A percentile compares a stretch with the other conserved stretches of the same genome.
phyloP scores from a whole-genome alignment of 108 stramenopile genomes.

The Schizochytrium sp. region DNA sequence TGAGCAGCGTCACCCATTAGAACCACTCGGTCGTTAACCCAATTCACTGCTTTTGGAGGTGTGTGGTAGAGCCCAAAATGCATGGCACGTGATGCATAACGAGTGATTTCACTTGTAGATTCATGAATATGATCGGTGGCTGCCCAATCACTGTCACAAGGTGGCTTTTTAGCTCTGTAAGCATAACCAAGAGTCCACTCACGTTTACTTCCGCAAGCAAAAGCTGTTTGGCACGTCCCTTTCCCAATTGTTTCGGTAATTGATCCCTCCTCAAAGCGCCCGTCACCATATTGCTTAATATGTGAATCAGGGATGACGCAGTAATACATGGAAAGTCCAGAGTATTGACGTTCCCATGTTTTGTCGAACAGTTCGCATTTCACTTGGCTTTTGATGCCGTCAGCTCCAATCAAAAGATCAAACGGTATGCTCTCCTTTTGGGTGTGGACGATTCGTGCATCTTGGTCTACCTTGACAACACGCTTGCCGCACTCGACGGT shows the following conservation, averaged over 20 bases:
- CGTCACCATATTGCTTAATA: neutral
- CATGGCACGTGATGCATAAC: constrained; percentile 67
- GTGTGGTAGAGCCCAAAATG: constrained; percentile 69
- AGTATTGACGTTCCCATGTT: constrained; percentile 7
- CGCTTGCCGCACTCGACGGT: constrained; percentile 65
- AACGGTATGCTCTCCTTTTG: constrained; percentile 61
- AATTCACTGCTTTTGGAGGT: constrained; percentile 62
- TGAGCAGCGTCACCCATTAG: constrained; percentile 92
- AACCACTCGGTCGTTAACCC: constrained; percentile 67
- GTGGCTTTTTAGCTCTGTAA: neutral
- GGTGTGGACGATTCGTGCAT: neutral
- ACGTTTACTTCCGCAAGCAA: constrained; percentile 39
- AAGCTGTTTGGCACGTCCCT: constrained; percentile 10
- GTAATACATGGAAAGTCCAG: constrained; percentile 19
- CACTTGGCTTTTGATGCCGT: constrained; percentile 67
- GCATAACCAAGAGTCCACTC: neutral
- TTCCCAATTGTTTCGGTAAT: constrained; percentile 1
- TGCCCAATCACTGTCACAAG: neutral
- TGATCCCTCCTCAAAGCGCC: neutral
- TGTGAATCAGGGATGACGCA: neutral
- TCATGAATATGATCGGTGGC: constrained; percentile 50
- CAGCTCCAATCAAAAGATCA: constrained; percentile 70
- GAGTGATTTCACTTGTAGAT: constrained; percentile 60
- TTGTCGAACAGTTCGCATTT: constrained; percentile 50
- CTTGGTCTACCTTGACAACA: neutral